Percentiles rank a stretch among this genome's conserved stretches.
Conservation (phyloP, 2,329 filamentous ascomycete genomes). For the Didymella segeticola region DNA sequence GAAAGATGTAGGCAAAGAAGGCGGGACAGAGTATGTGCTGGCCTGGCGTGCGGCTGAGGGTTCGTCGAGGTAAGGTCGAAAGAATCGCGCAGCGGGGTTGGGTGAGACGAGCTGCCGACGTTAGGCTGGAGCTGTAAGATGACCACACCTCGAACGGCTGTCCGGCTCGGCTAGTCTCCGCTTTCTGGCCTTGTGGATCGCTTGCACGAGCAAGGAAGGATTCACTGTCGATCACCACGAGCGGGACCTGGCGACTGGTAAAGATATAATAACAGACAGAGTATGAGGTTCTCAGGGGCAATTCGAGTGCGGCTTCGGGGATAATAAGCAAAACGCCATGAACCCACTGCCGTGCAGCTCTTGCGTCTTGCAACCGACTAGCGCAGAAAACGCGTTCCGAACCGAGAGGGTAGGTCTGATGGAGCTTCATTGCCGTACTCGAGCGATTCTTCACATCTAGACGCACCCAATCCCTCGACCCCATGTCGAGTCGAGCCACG, state of each 20-base stretch:
- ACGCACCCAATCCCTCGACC: conserved; percentile 1
- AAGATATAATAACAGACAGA: background rate
- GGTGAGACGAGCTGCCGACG: conserved; percentile 8
- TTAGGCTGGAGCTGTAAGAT: conserved; percentile 24
- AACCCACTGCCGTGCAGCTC: conserved; percentile 15
- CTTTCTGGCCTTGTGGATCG: conserved; percentile 4
- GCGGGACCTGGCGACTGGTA: conserved; percentile 5
- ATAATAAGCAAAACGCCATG: conserved; percentile 15
- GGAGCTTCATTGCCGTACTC: conserved; percentile 5
- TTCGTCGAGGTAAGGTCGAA: conserved; percentile 5
- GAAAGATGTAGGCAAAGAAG: conserved; percentile 2
- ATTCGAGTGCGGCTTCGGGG: conserved; percentile 9
- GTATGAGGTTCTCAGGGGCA: conserved; percentile 6
- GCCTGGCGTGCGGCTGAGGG: conserved; percentile 31
- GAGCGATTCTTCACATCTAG: conserved; percentile 6
- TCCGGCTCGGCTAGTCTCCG: conserved; percentile 12
- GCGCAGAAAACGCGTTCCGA: conserved; percentile 10
- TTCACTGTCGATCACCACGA: conserved; percentile 16
- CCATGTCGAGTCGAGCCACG: conserved; percentile 14
- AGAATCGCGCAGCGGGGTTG: conserved; percentile 24
- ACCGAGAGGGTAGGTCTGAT: conserved; percentile 5
- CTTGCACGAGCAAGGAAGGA: conserved; percentile 15
- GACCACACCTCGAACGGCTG: conserved; percentile 18
- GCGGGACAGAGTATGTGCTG: background rate
- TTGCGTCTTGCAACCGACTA: conserved; percentile 12